phyloP scores from a whole-genome alignment of 768 basidiomycete genomes.

The Suillus variegatus region DNA sequence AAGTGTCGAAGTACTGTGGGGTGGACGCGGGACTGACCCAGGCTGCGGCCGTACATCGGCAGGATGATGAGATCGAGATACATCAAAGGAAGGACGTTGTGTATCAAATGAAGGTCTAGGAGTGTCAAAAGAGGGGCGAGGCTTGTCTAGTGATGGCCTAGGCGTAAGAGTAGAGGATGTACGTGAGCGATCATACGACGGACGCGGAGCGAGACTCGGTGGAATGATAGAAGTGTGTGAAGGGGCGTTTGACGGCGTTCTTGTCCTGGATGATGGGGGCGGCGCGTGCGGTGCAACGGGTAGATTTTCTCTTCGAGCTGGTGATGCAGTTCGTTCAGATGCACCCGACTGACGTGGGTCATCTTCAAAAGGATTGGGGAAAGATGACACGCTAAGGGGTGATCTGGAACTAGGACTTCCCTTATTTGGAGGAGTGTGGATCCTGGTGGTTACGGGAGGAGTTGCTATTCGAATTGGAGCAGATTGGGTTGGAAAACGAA shows the following conservation, averaged over 20 bases:
- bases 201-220: constrained; percentile 16
- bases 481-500: constrained; percentile 11
- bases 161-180: constrained; percentile 17
- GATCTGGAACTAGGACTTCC: constrained; percentile 9
- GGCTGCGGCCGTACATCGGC: constrained; percentile 1
- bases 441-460: constrained; percentile 19
- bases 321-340: constrained; percentile 12
- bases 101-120: constrained; percentile 6
- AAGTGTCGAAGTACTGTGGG: constrained; percentile 9
- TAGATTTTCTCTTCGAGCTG: constrained; percentile 16
- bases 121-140: constrained; percentile 8
- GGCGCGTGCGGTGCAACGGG: constrained; percentile 6
- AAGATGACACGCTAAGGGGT: constrained; percentile 10
- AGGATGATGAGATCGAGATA: not conserved
- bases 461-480: constrained; percentile 16
- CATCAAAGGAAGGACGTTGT: constrained; percentile 19
- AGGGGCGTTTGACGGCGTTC: not conserved
- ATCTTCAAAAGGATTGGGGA: constrained; percentile 18
- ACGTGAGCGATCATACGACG: constrained; percentile 20
- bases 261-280: constrained; percentile 11
- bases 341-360: constrained; percentile 4
- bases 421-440: constrained; percentile 23
- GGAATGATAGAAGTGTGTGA: constrained; percentile 7
- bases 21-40: constrained; percentile 11
- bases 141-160: constrained; percentile 19